These are phyloP conservation scores for Pseudocercospora pini-densiflorae DNA, from an alignment of 2,329 filamentous ascomycete genomes.

Conservation along the genomic window DNA sequence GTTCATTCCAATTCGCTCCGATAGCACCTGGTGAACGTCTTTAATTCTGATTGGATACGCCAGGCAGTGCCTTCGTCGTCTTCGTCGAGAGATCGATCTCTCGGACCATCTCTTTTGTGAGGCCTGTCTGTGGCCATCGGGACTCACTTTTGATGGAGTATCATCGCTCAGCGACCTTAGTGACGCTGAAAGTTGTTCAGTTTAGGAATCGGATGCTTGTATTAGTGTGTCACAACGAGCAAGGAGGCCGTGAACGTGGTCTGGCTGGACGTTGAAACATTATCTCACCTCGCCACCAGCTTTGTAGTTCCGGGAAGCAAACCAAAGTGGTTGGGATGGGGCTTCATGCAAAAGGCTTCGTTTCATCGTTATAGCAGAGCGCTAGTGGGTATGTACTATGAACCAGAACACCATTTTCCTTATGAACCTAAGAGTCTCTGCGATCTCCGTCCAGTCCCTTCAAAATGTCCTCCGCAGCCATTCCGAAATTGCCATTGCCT, in stretches of 20 bases:
- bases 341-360: not conserved
- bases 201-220: not conserved
- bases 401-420: not conserved
- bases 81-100: not conserved
- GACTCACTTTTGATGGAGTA: not conserved
- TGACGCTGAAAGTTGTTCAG: not conserved
- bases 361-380: not conserved
- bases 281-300: too few relatives aligned
- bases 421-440: not conserved
- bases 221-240: not conserved
- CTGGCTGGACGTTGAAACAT: too few relatives aligned
- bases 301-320: not conserved
- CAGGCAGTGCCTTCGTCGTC: not conserved
- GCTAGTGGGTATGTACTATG: not conserved
- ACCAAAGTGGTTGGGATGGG: not conserved
- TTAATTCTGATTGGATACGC: not conserved
- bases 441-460: not conserved
- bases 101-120: not conserved
- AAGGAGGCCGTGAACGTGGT: not conserved
- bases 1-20: not conserved
- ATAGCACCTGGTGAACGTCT: not conserved
- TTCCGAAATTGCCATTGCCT: too few relatives aligned
- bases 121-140: too few relatives aligned
- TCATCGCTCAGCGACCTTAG: not conserved
- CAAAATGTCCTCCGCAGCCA: not conserved